Evolutionary conservation across 345 rosid species (phyloP), one percentile per base, ranked within the genome.

Genomic region (Psidium friedrichsthalianum): DNA sequence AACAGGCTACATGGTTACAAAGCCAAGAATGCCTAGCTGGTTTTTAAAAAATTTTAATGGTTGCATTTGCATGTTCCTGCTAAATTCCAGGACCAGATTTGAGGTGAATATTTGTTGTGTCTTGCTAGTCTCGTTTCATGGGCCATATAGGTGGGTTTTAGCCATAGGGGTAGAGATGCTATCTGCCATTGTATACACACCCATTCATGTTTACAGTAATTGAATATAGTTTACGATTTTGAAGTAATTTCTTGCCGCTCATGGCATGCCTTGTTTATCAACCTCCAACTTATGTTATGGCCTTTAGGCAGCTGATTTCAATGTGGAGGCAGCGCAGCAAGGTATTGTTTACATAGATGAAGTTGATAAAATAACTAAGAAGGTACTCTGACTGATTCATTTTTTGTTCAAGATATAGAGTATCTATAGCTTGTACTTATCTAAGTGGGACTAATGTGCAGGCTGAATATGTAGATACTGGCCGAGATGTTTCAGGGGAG

Each of bases 401-500:
- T 53, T 86, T 51, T 25, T 85, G 52, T 74, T 80, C 42, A 59
- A 32, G 27, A 82, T 76, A 78, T 56, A 51, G 53, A 58, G 83
- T 58, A 47, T n/a, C 32, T 12, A 27, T 20, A 44, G 80, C 20
- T 21, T 49, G 49, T 69, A 21, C 78, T 64, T 32, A 69, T 57
- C 59, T 24, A 42, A 20, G 40, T 0, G 16, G 7, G 8, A 52
- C 51, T 83, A 53, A 86, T 44, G 76, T 78, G 88, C 94, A 97
- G 99, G 91, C 95, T 76, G 98, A 94, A 91, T 92, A 92, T 85
- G 88, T 90, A 85, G 93, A 90, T 89, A 90, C 91, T 86, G 94
- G 96, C 52, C 94, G 99, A 90, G 99, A 97, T 93, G 99, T 97
- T 22, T 96, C 99, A 36, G 99, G 99, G 53, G 99, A 97, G 92